These are phyloP conservation scores for Mycena filopes DNA, from an alignment of 768 basidiomycete species.

Conservation along the genomic window DNA sequence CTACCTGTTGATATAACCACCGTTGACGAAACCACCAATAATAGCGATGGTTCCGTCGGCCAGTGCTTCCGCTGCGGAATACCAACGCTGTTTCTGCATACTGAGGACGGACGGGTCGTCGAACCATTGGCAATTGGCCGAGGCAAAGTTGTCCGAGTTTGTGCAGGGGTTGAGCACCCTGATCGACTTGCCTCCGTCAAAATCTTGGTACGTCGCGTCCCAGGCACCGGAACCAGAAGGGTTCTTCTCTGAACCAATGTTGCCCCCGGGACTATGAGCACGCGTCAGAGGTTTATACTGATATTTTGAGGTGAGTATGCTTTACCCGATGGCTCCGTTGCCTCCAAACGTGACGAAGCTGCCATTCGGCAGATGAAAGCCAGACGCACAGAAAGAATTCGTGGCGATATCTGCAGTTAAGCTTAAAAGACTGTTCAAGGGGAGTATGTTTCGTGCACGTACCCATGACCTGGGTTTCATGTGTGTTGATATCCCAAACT, in stretches of 20 bases:
- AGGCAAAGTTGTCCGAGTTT: slow-evolving; percentile 55
- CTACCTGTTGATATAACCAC: slow-evolving; percentile 74
- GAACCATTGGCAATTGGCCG: slow-evolving; percentile 73
- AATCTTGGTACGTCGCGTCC: slow-evolving; percentile 80
- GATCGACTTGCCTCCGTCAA: slow-evolving; percentile 82
- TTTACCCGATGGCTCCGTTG: slow-evolving; percentile 65
- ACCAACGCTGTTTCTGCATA: slow-evolving; percentile 81
- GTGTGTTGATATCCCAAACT: slow-evolving; percentile 67
- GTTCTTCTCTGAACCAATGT: slow-evolving; percentile 61
- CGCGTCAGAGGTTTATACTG: too few relatives aligned
- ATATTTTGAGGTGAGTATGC: too few relatives aligned
- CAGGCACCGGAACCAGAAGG: slow-evolving; percentile 59
- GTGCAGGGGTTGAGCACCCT: slow-evolving; percentile 85
- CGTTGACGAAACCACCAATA: slow-evolving; percentile 83
- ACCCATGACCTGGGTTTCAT: slow-evolving; percentile 72
- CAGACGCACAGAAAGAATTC: slow-evolving; percentile 85
- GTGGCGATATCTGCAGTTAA: slow-evolving; percentile 73
- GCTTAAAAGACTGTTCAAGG: too few relatives aligned
- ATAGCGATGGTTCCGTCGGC: slow-evolving; percentile 80
- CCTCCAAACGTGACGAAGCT: slow-evolving; percentile 77
- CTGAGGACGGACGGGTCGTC: slow-evolving; percentile 70
- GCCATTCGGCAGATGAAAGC: slow-evolving; percentile 74
- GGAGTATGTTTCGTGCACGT: too few relatives aligned
- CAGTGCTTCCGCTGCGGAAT: slow-evolving; percentile 78
- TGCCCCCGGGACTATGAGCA: slow-evolving; percentile 71